Percentiles rank a stretch among this genome's conserved stretches.
phyloP scores from a whole-genome alignment of 805 yeast species.

The Kazachstania africana region DNA sequence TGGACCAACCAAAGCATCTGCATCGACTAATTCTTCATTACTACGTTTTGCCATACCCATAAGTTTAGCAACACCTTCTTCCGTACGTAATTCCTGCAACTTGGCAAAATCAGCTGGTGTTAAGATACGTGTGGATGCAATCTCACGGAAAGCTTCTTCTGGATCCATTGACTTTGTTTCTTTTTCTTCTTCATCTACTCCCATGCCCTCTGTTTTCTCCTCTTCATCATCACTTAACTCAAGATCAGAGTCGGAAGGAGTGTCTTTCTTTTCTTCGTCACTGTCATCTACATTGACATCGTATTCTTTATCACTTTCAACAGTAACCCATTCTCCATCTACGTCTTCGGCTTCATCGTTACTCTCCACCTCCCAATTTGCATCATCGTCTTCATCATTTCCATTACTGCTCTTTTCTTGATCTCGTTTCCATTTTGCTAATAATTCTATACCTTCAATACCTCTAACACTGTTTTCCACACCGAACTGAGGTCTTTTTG shows the following conservation, averaged over 20 bases:
- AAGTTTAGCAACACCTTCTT: conserved; percentile 76
- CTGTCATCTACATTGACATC: conserved; percentile 41
- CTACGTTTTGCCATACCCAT: conserved; percentile 37
- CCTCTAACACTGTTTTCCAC: conserved; percentile 56
- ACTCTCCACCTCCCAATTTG: conserved; percentile 45
- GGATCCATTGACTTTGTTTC: conserved; percentile 25
- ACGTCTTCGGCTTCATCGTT: conserved; percentile 33
- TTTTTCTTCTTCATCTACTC: conserved; percentile 12
- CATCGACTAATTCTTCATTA: conserved; percentile 82
- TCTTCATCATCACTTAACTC: conserved; percentile 29
- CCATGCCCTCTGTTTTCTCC: conserved; percentile 15
- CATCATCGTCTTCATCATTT: conserved; percentile 49
- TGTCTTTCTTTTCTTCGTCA: conserved; percentile 31
- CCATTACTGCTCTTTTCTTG: conserved; percentile 47
- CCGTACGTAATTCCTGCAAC: conserved; percentile 71
- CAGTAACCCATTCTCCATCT: conserved; percentile 88
- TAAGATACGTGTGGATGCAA: conserved; percentile 65
- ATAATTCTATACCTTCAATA: conserved; percentile 83
- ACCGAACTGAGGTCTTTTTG: conserved; percentile 51
- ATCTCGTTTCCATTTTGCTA: conserved; percentile 61
- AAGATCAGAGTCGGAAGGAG: conserved; percentile 39
- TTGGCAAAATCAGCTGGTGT: conserved; percentile 98
- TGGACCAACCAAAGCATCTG: conserved; percentile 63
- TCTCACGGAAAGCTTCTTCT: conserved; percentile 35
- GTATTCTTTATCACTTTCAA: conserved; percentile 73